Evolutionary conservation across 768 basidiomycete genomes (phyloP).

Genomic region (Candolleomyces eurysporus): DNA sequence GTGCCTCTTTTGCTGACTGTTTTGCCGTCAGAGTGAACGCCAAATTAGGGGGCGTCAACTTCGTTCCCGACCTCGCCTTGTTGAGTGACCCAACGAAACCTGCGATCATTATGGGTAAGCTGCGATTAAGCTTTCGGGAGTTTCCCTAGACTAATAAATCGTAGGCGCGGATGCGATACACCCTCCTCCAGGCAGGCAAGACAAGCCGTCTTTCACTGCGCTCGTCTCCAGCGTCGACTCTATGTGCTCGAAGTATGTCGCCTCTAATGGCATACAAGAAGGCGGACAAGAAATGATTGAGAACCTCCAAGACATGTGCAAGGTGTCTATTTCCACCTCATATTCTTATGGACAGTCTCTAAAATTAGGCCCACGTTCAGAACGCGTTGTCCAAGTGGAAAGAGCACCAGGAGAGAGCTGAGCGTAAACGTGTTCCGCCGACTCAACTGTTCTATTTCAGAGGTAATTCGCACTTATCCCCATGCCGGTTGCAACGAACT

Average conservation of each 20-base stretch:
- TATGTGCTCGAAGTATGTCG: slow-evolving; percentile 69
- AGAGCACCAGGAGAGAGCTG: neutral
- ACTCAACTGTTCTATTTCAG: slow-evolving; percentile 1
- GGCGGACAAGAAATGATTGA: slow-evolving; percentile 73
- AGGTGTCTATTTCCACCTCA: neutral
- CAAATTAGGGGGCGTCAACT: slow-evolving; percentile 82
- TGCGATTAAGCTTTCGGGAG: neutral
- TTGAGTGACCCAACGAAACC: slow-evolving; percentile 66
- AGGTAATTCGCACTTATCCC: too few relatives aligned
- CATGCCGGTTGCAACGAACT: too few relatives aligned
- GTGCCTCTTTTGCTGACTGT: neutral
- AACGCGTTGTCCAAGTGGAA: slow-evolving; percentile 1
- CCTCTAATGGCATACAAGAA: slow-evolving; percentile 61
- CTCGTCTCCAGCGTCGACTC: slow-evolving; percentile 81
- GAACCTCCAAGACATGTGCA: slow-evolving; percentile 3
- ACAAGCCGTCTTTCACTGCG: slow-evolving; percentile 77
- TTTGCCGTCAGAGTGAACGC: slow-evolving; percentile 62
- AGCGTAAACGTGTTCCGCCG: neutral
- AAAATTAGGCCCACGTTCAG: neutral
- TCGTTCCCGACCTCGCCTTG: slow-evolving; percentile 48
- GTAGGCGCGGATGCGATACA: slow-evolving; percentile 82
- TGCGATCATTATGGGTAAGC: slow-evolving; percentile 74
- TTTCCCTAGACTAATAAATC: neutral
- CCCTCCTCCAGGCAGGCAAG: slow-evolving; percentile 76
- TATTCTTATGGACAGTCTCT: neutral